Evolutionary conservation across 1,139 yeast species (phyloP).

Genomic region (Kodamaea sp.): DNA sequence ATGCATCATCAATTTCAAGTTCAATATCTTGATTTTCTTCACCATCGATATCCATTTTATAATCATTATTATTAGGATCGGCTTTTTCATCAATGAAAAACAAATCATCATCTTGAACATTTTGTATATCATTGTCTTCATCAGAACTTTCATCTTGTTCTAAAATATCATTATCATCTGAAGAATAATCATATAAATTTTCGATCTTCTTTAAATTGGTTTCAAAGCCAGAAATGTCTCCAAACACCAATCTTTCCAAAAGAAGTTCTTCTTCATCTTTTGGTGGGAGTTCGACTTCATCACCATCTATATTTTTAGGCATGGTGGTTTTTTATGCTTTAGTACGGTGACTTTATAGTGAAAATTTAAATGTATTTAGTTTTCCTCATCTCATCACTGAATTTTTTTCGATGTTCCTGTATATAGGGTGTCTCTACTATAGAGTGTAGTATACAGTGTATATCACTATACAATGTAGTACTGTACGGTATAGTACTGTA

Average conservation of each 20-base stretch:
- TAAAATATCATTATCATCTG: slow-evolving; percentile 34
- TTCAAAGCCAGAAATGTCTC: slow-evolving; percentile 80
- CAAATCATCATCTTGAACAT: slow-evolving; percentile 55
- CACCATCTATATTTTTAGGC: slow-evolving; percentile 25
- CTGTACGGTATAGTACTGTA: no score
- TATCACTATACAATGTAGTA: no score
- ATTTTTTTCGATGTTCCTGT: not conserved
- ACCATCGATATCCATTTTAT: slow-evolving; percentile 33
- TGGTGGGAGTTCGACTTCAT: slow-evolving; percentile 47
- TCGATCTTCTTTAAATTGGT: slow-evolving; percentile 58
- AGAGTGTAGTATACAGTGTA: not conserved
- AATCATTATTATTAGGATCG: slow-evolving; percentile 18
- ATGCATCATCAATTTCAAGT: slow-evolving; percentile 49
- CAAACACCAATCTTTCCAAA: slow-evolving; percentile 83
- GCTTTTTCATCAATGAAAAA: slow-evolving; percentile 54
- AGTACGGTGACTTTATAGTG: not conserved
- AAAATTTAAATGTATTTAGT: not conserved
- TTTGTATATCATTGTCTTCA: slow-evolving; percentile 29
- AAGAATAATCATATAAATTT: slow-evolving; percentile 48
- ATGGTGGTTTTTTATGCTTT: slow-evolving; percentile 10
- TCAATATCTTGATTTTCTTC: slow-evolving; percentile 24
- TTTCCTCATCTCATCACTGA: slow-evolving; percentile 1
- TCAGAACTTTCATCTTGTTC: slow-evolving; percentile 30
- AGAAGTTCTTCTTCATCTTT: slow-evolving; percentile 80
- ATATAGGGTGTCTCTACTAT: not conserved